Base-by-base conservation (phyloP, 495 filamentous ascomycete species). In the Neurospora hispaniola region DNA sequence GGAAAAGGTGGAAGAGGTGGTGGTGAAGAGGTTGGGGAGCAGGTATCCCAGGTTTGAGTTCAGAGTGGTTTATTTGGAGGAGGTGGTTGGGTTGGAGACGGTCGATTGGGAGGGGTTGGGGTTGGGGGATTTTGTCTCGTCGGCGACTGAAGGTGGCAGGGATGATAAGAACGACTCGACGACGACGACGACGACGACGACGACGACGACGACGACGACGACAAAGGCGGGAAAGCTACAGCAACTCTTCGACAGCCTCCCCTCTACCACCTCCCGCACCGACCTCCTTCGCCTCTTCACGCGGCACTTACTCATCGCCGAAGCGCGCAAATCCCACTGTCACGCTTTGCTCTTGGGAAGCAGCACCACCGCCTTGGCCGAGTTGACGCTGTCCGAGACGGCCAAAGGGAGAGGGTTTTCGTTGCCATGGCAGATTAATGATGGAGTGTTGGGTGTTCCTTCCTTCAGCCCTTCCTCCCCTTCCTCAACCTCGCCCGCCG, bases 321-420 rank as follows among this genome's bases (percentile, higher is more conserved):
- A 88, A 59, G 92, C 93, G 18, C 85, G 87, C 70, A 77, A 79
- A 3, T 76, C 84, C 35, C 79, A 75, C n/a, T 95, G 91, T 78
- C 86, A 90, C 71, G 86, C 87, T 23, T 86, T 98, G 38, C 78
- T 98, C 0, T 92, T 95, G 82, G 95, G 93, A 18, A 89, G 96
- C 82, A 93, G 89, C 66, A 96, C 96, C 11, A 98, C 93, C 9
- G 87, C 91, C 12, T 87, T 99, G 31, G 95, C 96, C 5, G 92
- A 95, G 75, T 91, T 92, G 75, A 92, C 93, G 5, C 89, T 99
- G 4, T 85, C 93, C 1, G 92, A 94, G 79, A 92, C 94, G 4
- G 94, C 96, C 7, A 97, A 98, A 81, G 96, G 96, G 0, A 86
- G 96, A 5, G 96, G 94, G 0, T 91, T 90, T 73, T 87, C 90